Evolutionary conservation across 495 filamentous ascomycete genomes (phyloP), one percentile per base, ranked within the genome.

Genomic region (Penicillium bialowiezense): DNA sequence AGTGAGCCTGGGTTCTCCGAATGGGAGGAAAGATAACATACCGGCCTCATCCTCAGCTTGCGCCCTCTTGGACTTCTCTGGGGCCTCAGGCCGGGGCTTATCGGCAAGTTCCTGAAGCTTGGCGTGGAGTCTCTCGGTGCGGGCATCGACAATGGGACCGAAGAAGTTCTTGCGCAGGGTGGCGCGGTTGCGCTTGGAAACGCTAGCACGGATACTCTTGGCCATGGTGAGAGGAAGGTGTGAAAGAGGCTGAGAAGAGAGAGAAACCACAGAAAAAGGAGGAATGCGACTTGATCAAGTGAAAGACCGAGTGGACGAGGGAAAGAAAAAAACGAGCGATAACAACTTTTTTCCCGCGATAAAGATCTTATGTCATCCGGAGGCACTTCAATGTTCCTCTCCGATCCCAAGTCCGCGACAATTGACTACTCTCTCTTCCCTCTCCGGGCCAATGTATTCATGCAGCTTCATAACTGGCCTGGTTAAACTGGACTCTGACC

Each of bases 111-210:
- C 87, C 54, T 89, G 72, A 17, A 95, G 72, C 62, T 89, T 95
- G 41, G 86, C 85, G 2, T 88, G 87, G 13, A 96, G 78, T 56
- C 91, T 81, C 64, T 87, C 82, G 35, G 80, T 84, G 43, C 91
- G 79, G 31, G 86, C 90, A 58, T 76, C 65, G 58, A 90, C 88
- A 35, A 83, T 79, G 8, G 91, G 91, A 0, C 82, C 85, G 64
- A 95, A 95, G 50, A 96, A 82, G 43, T 76, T 84, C 45, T 78
- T 73, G 66, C 90, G 89, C 37, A 96, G 75, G 45, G 75, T 82
- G 47, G 80, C 76, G 60, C 86, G 85, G 71, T 96, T 92, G 55
- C 79, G 72, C 75, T 96, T 95, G 54, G 77, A 79, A 41, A 76
- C 71, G 55, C 85, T 90, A 33, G 90, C 76, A 57, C 91, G 77